Evolutionary conservation across 306 rosid species (phyloP), one percentile per base, ranked within the genome.

Genomic region (Fragaria ananassa): DNA sequence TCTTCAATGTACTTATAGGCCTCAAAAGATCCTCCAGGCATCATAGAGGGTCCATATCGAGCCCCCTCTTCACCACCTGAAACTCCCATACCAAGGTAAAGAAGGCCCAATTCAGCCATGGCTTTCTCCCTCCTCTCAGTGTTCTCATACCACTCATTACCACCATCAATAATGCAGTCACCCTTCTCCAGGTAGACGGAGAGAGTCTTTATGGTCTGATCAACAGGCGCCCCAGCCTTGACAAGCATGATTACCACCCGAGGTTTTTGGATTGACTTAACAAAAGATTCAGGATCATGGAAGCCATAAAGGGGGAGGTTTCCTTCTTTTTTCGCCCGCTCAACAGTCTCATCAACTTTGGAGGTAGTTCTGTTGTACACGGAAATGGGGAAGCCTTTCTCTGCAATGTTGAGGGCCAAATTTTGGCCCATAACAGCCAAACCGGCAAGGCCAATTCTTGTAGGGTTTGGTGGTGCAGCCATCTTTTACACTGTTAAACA

Each of bases 21-120:
- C 81, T 93, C 93, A 19, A 87, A 74, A 4, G 97, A 93, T 78
- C 98, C 98, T 63, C 97, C 98, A 37, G 97, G 98, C 98, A 93
- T 93, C 96, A 93, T 79, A 41, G 98, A 93, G 47, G 98, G 98
- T 68, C 98, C 98, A 27, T 79, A 23, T 71, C 93, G 90, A 67
- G 98, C 97, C 41, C 98, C 98, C 85, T 93, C 98, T 85, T 93
- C 98, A 29, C 98, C 98, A 50, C 97, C 98, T 67, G 98, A 93
- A 82, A 93, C 98, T 67, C 98, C 97, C 93, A 91, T 93, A 17
- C 98, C 97, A 49, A 93, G 96, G 91, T 93, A 93, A 57, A 91
- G 96, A 51, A 93, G 81, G 74, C 98, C 96, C 86, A 86, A 72
- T 70, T 93, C 92, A 5, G 91, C 84, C 83, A 76, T 71, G 1